phyloP scores from a whole-genome alignment of 495 filamentous ascomycete species.

The Xylaria sp. region DNA sequence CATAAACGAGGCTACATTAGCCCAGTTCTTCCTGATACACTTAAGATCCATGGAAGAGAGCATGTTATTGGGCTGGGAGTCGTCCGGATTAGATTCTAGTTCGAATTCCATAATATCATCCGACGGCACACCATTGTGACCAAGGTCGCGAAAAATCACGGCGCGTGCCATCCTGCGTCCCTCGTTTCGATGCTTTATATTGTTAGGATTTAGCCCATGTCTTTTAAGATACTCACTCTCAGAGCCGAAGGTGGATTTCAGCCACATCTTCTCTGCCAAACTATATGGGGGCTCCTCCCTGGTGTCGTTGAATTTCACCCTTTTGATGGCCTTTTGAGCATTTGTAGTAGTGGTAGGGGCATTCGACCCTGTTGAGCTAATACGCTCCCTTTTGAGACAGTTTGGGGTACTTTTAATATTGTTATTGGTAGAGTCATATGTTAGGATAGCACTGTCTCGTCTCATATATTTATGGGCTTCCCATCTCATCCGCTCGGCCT shows the following conservation, averaged over 20 bases:
- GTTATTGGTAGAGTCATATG: background rate
- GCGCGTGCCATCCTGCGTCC: background rate
- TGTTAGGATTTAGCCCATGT: background rate
- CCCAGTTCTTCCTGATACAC: background rate
- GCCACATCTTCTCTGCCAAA: background rate
- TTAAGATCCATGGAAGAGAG: too few relatives aligned
- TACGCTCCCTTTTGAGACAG: background rate
- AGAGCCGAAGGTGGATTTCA: background rate
- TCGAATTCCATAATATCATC: too few relatives aligned
- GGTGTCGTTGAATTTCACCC: background rate
- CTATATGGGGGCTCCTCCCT: background rate
- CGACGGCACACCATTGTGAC: too few relatives aligned
- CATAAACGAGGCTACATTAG: background rate
- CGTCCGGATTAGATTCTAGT: background rate
- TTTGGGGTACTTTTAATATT: background rate
- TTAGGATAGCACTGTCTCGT: background rate
- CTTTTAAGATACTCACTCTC: background rate
- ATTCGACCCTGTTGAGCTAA: background rate
- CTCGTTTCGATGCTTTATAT: background rate
- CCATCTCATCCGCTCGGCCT: background rate
- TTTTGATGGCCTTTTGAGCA: background rate
- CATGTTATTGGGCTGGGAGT: background rate
- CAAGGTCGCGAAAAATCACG: background rate
- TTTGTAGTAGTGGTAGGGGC: background rate
- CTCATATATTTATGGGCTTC: background rate